A percentile compares a stretch with the other conserved stretches of the same genome.
These are phyloP conservation scores for Pneumocystis jirovecii DNA, from an alignment of 1,139 yeast species.

Conservation along the genomic window DNA sequence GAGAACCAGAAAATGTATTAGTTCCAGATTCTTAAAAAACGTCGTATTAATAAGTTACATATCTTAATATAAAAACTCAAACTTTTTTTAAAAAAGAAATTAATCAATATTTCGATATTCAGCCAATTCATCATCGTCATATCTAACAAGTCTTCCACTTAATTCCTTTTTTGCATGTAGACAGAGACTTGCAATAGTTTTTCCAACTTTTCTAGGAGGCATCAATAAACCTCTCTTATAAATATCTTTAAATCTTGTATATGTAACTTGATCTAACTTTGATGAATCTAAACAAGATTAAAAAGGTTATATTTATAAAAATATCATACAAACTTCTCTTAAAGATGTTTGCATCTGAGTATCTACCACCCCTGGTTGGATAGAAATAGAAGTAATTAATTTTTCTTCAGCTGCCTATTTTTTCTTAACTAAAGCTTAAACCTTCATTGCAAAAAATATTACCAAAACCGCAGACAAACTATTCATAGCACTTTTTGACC, in stretches of 20 bases:
- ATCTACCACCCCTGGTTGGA: conserved; percentile 72
- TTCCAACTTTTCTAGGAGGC: not conserved
- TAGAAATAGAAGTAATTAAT: not conserved
- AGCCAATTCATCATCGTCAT: not conserved
- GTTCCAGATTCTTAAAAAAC: not conserved
- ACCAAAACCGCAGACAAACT: conserved; percentile 35
- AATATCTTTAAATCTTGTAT: not conserved
- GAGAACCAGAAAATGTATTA: conserved; percentile 10
- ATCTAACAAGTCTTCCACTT: not conserved
- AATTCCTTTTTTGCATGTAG: not conserved
- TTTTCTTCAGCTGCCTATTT: not conserved
- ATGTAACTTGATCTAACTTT: not conserved
- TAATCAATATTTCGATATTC: not conserved
- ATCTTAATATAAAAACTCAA: not conserved
- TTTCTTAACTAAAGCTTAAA: not conserved
- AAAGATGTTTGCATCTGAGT: conserved; percentile 74
- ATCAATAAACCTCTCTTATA: not conserved
- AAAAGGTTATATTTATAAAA: not conserved
- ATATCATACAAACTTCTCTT: conserved; percentile 34
- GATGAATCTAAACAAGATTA: not conserved
- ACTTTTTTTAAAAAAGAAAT: not conserved
- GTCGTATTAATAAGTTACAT: not conserved
- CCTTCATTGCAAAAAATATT: not conserved
- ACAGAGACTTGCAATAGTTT: not conserved
- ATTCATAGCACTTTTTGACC: conserved; percentile 80